A percentile compares a stretch with the other conserved stretches of the same genome.
phyloP scores from a whole-genome alignment of 192 early-diverging fungal genomes.

The Dimargaris verticillata region DNA sequence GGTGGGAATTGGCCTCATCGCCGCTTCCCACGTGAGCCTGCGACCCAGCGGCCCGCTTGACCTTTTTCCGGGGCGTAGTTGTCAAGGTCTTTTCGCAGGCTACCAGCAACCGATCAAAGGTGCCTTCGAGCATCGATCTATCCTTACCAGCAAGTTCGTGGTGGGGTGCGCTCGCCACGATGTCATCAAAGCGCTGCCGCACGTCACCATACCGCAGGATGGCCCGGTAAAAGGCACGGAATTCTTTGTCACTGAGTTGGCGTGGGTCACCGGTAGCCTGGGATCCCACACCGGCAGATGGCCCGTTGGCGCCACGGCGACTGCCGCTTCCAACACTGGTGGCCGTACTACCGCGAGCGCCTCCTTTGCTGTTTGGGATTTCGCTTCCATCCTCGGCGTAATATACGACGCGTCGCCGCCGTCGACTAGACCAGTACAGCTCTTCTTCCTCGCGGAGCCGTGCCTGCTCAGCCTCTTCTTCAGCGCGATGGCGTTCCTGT shows the following conservation, averaged over 20 bases:
- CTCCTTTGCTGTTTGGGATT: too few relatives aligned
- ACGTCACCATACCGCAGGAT: slow-evolving; percentile 73
- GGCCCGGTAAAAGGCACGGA: slow-evolving; percentile 61
- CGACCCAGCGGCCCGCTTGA: not conserved
- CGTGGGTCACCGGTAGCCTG: slow-evolving; percentile 18
- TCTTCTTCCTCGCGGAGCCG: slow-evolving; percentile 29
- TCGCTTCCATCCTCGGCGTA: slow-evolving; percentile 36
- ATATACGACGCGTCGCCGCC: slow-evolving; percentile 38
- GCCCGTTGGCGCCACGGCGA: slow-evolving; percentile 11
- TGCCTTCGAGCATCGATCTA: slow-evolving; percentile 21
- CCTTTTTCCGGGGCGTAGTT: not conserved
- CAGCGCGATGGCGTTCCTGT: slow-evolving; percentile 48
- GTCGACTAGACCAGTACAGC: slow-evolving; percentile 25
- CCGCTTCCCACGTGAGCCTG: not conserved
- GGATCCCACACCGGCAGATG: slow-evolving; percentile 11
- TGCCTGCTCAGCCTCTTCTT: slow-evolving; percentile 50
- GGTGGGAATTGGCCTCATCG: not conserved
- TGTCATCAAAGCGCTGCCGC: slow-evolving; percentile 60
- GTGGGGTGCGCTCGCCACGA: slow-evolving; percentile 39
- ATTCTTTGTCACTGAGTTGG: slow-evolving; percentile 58
- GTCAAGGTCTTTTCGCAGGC: slow-evolving; percentile 30
- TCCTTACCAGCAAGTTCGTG: slow-evolving; percentile 58
- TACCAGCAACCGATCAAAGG: slow-evolving; percentile 24
- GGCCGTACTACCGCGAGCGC: too few relatives aligned
- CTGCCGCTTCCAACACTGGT: slow-evolving; percentile 6